Conservation (phyloP, 495 filamentous ascomycete species). For the Penicillium manginii region DNA sequence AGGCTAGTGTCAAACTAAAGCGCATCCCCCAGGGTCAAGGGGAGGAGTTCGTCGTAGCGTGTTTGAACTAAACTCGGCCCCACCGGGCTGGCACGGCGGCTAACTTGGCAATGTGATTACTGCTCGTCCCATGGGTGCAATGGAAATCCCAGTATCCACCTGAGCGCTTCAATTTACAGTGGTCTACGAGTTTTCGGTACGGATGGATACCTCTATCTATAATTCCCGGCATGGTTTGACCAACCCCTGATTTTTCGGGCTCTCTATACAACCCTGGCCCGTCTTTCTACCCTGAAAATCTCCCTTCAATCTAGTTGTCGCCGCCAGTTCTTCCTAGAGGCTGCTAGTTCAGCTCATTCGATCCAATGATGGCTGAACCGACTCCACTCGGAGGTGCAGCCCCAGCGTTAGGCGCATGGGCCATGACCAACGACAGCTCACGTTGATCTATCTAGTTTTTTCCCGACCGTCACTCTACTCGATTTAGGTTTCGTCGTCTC, state of each 20-base stretch:
- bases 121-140: not conserved
- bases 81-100: conserved; percentile 25
- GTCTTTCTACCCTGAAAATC: not conserved
- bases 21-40: conserved; percentile 4
- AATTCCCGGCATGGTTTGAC: too few species aligned
- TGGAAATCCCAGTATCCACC: conserved; percentile 1
- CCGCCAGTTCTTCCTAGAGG: conserved; percentile 17
- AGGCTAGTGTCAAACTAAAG: conserved; percentile 1
- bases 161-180: conserved; percentile 5
- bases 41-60: conserved; percentile 31
- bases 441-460: conserved; percentile 39
- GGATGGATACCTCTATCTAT: too few species aligned
- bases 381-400: conserved; percentile 11
- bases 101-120: conserved; percentile 21
- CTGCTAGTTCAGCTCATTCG: not conserved
- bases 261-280: not conserved
- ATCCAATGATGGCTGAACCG: conserved; percentile 16
- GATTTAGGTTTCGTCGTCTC: conserved; percentile 8
- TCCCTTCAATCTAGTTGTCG: conserved; percentile 24
- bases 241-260: too few species aligned
- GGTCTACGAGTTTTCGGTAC: not conserved
- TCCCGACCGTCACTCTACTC: conserved; percentile 16
- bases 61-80: conserved; percentile 33
- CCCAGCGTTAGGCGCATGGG: conserved; percentile 31
- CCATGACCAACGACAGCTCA: conserved; percentile 37